Base-by-base conservation (phyloP, 768 basidiomycete species). In the Hygrocybe punicea region DNA sequence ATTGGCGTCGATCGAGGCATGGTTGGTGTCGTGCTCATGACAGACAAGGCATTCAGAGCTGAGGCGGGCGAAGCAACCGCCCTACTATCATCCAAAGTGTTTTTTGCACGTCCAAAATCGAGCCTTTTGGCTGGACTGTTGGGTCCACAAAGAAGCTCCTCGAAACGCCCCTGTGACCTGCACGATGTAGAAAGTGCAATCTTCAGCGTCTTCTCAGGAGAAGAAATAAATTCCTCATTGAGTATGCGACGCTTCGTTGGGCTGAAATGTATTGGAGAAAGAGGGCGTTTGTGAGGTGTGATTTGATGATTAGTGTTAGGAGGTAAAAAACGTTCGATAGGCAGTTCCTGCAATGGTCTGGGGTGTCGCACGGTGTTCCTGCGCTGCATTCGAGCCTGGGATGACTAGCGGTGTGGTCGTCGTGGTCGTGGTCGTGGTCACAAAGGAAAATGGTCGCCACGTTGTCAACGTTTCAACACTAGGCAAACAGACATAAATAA, bases 241-340 rank as follows among this genome's bases (percentile, higher is more conserved):
- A 87, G 74, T 49, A 88, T 80, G 53, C 87, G 82, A 51, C 87
- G 83, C 66, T 90, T 90, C 25, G 84, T 76, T 19, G 87, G 85
- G 62, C 81, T 87, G 21, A 65, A 70, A 13, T 77, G 74, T 36
- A 76, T 78, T 1, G 87, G 85, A 24, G 86, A 86, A 62, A 79
- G 72, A 42, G 86, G 79, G 24, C 87, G 84, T 73, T 89, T 89
- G 68, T 73, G 74, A 52, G 72, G 69, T 60, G 60, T 59, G 58
- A 62, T 42, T 46, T 61, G 59, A 19, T 64, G 44, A n/a, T 36
- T 69, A 42, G 71, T 60, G 60, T 75, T 67, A 23, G 66, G 56
- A 37, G 70, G 70, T 33, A 82, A 64, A 71, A 85, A 86, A 11
- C 66, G 75, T 25, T 83, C 82, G 44, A 88, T 73, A 56, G 86